phyloP scores from a whole-genome alignment of 495 filamentous ascomycete genomes.

The Aspergillus sclerotioniger region DNA sequence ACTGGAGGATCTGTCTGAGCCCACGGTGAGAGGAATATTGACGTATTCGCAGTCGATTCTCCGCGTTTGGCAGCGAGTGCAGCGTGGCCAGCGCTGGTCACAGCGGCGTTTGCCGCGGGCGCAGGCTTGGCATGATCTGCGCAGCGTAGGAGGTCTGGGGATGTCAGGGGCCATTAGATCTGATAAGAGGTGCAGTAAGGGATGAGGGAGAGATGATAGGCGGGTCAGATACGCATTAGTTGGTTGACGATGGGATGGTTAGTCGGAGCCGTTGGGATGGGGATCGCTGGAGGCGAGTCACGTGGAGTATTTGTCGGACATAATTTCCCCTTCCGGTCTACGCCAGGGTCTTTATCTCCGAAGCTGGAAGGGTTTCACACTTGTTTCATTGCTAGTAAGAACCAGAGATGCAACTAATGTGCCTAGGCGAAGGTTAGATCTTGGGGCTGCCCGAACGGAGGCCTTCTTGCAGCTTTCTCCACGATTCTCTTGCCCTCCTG shows the following conservation, averaged over 20 bases:
- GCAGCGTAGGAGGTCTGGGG: conserved; percentile 13
- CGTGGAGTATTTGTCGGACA: not conserved
- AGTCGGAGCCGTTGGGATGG: not conserved
- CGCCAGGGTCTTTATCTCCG: not conserved
- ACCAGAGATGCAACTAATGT: not conserved
- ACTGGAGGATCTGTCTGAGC: not conserved
- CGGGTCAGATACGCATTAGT: not conserved
- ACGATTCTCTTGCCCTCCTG: conserved; percentile 23
- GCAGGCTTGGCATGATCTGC: conserved; percentile 44
- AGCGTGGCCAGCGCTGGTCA: conserved; percentile 39
- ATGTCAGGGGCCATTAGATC: not conserved
- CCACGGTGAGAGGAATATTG: conserved; percentile 26
- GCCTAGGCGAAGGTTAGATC: not conserved
- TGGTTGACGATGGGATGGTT: not conserved
- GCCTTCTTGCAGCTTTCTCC: conserved; percentile 23
- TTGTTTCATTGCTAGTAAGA: not conserved
- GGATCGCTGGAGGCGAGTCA: not conserved
- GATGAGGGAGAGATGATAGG: not conserved
- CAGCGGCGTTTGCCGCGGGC: conserved; percentile 44
- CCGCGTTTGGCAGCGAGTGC: conserved; percentile 35
- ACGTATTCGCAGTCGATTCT: conserved; percentile 36
- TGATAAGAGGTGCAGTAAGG: not conserved
- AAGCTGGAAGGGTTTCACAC: not conserved
- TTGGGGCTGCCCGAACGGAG: not conserved
- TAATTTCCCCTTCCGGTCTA: not conserved